Conservation (phyloP, 2,329 filamentous ascomycete species). For the Dactylonectria estremocensis region DNA sequence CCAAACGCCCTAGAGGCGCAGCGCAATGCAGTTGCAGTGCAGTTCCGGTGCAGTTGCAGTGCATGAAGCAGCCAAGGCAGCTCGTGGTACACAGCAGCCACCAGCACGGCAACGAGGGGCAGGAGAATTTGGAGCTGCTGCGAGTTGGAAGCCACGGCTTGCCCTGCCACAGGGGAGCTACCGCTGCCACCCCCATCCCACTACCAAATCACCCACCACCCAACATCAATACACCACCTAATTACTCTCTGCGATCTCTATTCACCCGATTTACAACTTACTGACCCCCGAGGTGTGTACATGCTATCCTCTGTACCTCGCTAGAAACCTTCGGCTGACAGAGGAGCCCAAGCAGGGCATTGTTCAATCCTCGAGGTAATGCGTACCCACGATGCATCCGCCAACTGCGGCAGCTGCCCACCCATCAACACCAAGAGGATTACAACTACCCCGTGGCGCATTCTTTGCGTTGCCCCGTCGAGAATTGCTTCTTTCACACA, state of each 20-base stretch:
- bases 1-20: constrained; percentile 3
- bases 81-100: constrained; percentile 20
- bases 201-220: not conserved
- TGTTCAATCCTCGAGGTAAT: not conserved
- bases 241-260: too few species aligned
- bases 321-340: not conserved
- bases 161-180: not conserved
- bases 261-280: too few species aligned
- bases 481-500: constrained; percentile 39
- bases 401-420: not conserved
- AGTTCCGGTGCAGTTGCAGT: too few species aligned
- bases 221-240: not conserved
- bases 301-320: too few species aligned
- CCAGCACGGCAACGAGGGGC: too few species aligned
- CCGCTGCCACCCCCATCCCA: constrained; percentile 5
- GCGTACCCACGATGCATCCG: not conserved
- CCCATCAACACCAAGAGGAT: not conserved
- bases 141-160: constrained; percentile 9
- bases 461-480: constrained; percentile 11
- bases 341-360: not conserved
- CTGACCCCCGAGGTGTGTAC: too few species aligned
- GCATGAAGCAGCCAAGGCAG: not conserved
- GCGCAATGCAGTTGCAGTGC: not conserved
- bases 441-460: not conserved
- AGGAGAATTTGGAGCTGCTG: not conserved